Conservation (phyloP, 2,329 filamentous ascomycete genomes). For the Pseudogymnoascus verrucosus region DNA sequence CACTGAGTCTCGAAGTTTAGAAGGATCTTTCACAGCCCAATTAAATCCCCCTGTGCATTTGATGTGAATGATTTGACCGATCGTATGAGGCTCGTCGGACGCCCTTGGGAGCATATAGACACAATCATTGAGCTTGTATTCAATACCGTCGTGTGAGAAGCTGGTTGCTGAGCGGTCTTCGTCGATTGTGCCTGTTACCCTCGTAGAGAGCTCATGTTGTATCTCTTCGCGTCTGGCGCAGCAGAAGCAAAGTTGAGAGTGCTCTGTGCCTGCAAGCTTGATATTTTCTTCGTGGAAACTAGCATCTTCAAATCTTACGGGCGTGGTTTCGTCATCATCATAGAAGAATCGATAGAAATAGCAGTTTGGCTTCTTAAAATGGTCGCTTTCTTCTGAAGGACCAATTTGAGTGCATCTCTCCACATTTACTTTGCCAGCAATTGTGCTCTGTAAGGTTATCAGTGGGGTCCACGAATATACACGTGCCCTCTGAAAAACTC, state of each 20-base stretch:
- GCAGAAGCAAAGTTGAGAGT: neutral
- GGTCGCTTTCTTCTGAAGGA: neutral
- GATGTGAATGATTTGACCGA: neutral
- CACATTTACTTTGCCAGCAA: constrained; percentile 16
- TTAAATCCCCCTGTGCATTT: neutral
- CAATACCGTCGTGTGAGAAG: neutral
- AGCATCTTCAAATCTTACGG: neutral
- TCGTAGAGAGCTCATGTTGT: neutral
- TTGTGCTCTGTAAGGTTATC: neutral
- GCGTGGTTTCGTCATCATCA: neutral
- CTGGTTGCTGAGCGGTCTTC: neutral
- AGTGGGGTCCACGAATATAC: neutral
- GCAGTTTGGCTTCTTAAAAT: constrained; percentile 1
- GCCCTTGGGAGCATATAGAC: neutral
- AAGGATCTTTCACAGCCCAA: neutral
- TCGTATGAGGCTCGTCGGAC: neutral
- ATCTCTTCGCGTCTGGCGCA: neutral
- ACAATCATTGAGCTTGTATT: neutral
- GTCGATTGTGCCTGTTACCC: neutral
- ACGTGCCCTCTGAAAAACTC: neutral
- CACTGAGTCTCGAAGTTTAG: neutral
- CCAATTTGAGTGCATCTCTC: constrained; percentile 1
- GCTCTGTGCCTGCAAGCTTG: neutral
- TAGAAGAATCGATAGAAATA: constrained; percentile 15
- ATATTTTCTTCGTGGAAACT: constrained; percentile 1